These are phyloP conservation scores for Arthrobotrys conoides DNA, from an alignment of 2,329 filamentous ascomycete species.

Conservation along the genomic window DNA sequence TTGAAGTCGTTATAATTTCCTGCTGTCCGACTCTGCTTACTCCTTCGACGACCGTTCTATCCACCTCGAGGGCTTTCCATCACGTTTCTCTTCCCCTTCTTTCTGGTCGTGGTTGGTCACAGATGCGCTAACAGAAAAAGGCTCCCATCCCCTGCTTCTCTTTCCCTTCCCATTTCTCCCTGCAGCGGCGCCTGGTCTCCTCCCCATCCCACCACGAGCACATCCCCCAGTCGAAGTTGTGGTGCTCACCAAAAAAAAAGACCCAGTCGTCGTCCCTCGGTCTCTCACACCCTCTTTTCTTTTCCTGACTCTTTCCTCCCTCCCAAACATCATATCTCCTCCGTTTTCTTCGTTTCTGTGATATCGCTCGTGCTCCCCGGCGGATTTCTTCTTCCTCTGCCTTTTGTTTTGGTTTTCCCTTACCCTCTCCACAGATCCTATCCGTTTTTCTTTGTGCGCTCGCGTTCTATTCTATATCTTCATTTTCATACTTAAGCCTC, in stretches of 20 bases:
- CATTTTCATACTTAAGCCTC: conserved; percentile 1
- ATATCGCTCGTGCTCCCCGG: conserved; percentile 59
- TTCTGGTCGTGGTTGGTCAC: conserved; percentile 51
- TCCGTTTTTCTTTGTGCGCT: conserved; percentile 20
- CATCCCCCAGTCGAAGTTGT: conserved; percentile 55
- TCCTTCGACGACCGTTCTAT: conserved; percentile 11
- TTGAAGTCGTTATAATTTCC: conserved; percentile 41
- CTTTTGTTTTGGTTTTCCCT: conserved; percentile 3
- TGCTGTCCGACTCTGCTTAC: conserved; percentile 33
- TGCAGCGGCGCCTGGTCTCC: conserved; percentile 50
- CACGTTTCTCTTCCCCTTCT: conserved; percentile 45
- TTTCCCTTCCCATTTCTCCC: conserved; percentile 47
- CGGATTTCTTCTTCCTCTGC: conserved; percentile 27
- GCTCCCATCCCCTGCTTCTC: conserved; percentile 37
- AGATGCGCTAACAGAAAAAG: conserved; percentile 53
- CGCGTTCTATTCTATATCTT: neutral
- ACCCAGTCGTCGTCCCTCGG: conserved; percentile 60
- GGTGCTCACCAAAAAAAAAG: conserved; percentile 56
- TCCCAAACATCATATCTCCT: conserved; percentile 57
- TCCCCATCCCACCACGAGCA: conserved; percentile 59
- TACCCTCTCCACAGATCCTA: conserved; percentile 19
- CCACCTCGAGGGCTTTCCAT: conserved; percentile 31
- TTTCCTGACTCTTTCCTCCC: conserved; percentile 39
- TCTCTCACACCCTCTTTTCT: conserved; percentile 47
- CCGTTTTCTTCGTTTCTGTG: conserved; percentile 48